Evolutionary conservation across 2,329 filamentous ascomycete species (phyloP), one percentile per base, ranked within the genome.

Genomic region (Cladophialophora carrionii): DNA sequence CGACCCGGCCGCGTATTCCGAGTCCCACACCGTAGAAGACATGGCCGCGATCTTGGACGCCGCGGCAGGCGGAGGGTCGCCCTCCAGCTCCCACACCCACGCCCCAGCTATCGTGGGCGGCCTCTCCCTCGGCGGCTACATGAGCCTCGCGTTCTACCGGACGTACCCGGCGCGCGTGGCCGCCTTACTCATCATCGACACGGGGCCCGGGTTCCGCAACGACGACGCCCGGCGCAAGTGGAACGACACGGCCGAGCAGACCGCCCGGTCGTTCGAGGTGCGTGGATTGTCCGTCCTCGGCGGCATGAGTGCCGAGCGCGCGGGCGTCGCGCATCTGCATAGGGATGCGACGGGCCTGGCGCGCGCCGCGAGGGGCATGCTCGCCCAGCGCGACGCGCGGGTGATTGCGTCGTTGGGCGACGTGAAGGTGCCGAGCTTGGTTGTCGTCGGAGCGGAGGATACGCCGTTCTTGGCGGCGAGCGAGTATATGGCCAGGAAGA

Each of bases 61-160:
- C 4, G 51, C 58, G 29, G 46, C 41, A 26, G 63, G 58, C 6
- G 12, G 10, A 10, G 46, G 34, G 12, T n/a, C n/a, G n/a, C n/a
- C n/a, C n/a, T n/a, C n/a, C n/a, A n/a, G n/a, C 12, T 43, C 26
- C 12, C 26, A 12, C 7, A 12, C 7, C 22, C 17, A 20, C 12
- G 32, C 14, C 8, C 32, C 10, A 0, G 65, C 57, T 12, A 63
- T 70, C 14, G 65, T 70, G 3, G 68, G 68, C 14, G 68, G 68
- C 14, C 61, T 70, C 24, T 63, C 59, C 8, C 57, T 70, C 1
- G 68, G 68, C 20, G 68, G 68, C 6, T 70, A 70, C 57, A 70
- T 70, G 68, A 68, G 65, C 26, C 63, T 68, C n/a, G 68, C 68
- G 1, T 70, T 70, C 51, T 70, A 70, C 54, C 60, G 63, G 10